Conservation (phyloP, 2,329 filamentous ascomycete genomes). For the Coleophoma eucalyptorum region DNA sequence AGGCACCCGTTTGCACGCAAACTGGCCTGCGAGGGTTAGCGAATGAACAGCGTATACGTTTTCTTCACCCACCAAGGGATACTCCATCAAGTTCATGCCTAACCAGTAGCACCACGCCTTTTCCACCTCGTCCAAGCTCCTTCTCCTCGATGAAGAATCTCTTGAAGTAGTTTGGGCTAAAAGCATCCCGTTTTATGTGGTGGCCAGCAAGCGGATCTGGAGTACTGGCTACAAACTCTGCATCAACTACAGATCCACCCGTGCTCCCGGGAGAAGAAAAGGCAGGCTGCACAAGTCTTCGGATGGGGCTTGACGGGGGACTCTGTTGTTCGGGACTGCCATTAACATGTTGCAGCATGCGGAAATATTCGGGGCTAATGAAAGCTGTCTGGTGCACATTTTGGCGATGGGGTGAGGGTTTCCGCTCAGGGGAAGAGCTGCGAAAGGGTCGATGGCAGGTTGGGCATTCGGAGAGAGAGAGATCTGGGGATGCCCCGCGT, state of each 20-base stretch:
- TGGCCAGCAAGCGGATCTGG: constrained; percentile 44
- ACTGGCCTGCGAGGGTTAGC: constrained; percentile 49
- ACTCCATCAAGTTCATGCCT: constrained; percentile 89
- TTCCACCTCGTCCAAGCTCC: constrained; percentile 84
- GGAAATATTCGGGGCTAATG: constrained; percentile 91
- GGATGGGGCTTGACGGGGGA: constrained; percentile 48
- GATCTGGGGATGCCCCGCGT: constrained; percentile 50
- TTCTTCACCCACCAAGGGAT: constrained; percentile 49
- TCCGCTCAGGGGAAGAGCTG: constrained; percentile 47
- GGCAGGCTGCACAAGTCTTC: constrained; percentile 35
- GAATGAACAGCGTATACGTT: no score
- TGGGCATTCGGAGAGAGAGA: constrained; percentile 72
- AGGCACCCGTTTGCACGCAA: constrained; percentile 94
- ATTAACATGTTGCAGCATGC: constrained; percentile 69
- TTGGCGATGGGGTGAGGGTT: constrained; percentile 39
- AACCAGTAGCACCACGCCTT: constrained; percentile 92
- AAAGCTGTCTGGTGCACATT: constrained; percentile 48
- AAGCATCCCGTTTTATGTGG: constrained; percentile 80
- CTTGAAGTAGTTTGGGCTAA: constrained; percentile 89
- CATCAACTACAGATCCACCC: constrained; percentile 19
- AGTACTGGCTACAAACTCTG: constrained; percentile 51
- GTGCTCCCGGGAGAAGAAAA: constrained; percentile 16
- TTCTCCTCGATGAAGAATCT: constrained; percentile 89
- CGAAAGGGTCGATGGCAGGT: constrained; percentile 29
- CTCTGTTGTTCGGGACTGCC: constrained; percentile 40